Percentiles rank a stretch among this genome's conserved stretches.
Conservation (phyloP, 352 stramenopile genomes). For the Phytopythium cucurbitacearum region DNA sequence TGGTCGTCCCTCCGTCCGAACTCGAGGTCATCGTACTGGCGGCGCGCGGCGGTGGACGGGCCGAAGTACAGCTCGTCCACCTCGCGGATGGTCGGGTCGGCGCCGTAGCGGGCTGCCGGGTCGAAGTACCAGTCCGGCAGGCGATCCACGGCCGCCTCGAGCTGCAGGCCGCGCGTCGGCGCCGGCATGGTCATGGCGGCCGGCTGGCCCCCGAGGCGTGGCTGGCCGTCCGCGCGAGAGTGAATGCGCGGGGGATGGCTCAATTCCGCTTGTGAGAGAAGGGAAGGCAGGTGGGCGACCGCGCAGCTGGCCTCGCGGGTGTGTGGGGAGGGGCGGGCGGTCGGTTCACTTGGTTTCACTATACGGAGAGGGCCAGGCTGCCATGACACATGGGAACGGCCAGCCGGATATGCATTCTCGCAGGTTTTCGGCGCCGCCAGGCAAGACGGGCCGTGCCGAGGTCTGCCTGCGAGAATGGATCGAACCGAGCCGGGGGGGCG, state of each 20-base stretch:
- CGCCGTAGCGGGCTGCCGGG: slow-evolving; percentile 14
- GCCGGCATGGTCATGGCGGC: too few relatives aligned
- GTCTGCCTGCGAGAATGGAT: too few relatives aligned
- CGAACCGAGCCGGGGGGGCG: too few relatives aligned
- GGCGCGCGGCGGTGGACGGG: neutral
- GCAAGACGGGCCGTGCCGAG: too few relatives aligned
- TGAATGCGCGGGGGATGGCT: slow-evolving; percentile 1
- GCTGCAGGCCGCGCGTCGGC: slow-evolving; percentile 46
- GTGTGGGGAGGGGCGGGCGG: neutral
- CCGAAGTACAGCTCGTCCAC: slow-evolving; percentile 6
- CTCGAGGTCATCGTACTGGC: slow-evolving; percentile 7
- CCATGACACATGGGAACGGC: too few relatives aligned
- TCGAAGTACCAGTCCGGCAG: slow-evolving; percentile 68
- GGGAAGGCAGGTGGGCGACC: neutral
- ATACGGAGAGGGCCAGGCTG: neutral
- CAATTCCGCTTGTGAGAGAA: slow-evolving; percentile 1
- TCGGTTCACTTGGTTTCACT: neutral
- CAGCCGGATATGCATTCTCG: too few relatives aligned
- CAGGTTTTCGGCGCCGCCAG: too few relatives aligned
- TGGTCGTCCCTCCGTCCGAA: neutral
- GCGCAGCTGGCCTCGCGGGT: neutral
- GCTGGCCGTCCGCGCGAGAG: neutral
- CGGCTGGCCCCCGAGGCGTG: too few relatives aligned
- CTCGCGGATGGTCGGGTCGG: slow-evolving; percentile 10
- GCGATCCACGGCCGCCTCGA: slow-evolving; percentile 65